These are phyloP conservation scores for Meyerozyma guilliermondii DNA, from an alignment of 1,139 yeast genomes.

Conservation along the genomic window DNA sequence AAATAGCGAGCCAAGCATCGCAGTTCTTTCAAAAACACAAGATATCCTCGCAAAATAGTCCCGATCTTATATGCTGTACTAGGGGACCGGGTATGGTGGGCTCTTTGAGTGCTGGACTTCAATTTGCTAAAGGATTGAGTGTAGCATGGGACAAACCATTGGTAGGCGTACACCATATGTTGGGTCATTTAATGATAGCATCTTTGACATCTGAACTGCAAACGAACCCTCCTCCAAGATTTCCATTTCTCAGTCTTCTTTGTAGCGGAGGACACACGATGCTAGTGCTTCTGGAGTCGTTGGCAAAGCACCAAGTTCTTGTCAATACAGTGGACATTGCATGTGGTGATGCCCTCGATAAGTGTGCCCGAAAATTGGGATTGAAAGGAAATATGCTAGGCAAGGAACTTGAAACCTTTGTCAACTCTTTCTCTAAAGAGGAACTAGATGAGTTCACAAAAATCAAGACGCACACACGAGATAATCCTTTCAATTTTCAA, in stretches of 20 bases:
- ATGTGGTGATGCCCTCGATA: conserved; percentile 89
- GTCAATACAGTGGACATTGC: conserved; percentile 84
- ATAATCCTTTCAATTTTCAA: conserved; percentile 17
- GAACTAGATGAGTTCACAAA: conserved; percentile 16
- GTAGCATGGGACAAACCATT: conserved; percentile 74
- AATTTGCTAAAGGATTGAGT: conserved; percentile 79
- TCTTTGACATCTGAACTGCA: conserved; percentile 42
- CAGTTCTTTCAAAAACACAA: conserved; percentile 23
- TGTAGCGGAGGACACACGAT: conserved; percentile 96
- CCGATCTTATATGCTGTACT: conserved; percentile 83
- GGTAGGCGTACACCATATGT: conserved; percentile 94
- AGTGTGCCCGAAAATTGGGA: conserved; percentile 85
- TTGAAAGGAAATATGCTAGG: conserved; percentile 81
- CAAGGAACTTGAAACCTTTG: conserved; percentile 64
- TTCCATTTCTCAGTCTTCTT: conserved; percentile 75
- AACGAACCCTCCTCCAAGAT: conserved; percentile 41
- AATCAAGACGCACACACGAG: conserved; percentile 17
- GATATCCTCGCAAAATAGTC: conserved; percentile 29
- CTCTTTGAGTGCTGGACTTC: conserved; percentile 75
- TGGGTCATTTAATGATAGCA: conserved; percentile 81
- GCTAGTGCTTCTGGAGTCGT: conserved; percentile 62
- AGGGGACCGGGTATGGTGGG: conserved; percentile 98
- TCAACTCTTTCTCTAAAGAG: conserved; percentile 26
- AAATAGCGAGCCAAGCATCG: conserved; percentile 29
- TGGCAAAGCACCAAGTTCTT: conserved; percentile 65